Conservation (phyloP, 2,329 filamentous ascomycete genomes). For the Penicillium sp. region DNA sequence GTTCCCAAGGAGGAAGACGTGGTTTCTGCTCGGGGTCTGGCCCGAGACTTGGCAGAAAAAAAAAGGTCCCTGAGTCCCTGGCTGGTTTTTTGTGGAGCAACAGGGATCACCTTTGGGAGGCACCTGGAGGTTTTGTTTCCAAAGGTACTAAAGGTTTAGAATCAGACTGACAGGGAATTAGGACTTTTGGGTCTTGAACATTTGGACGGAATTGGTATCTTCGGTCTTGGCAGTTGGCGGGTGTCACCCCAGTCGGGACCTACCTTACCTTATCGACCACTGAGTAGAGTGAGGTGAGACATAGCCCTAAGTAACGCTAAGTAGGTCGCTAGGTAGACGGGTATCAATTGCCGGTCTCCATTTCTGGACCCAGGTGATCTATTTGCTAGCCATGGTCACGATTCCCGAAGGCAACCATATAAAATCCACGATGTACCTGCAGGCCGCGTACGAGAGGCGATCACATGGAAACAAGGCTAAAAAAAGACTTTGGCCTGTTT, state of each 20-base stretch:
- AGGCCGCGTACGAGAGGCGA: slow-evolving; percentile 17
- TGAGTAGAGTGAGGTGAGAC: not conserved
- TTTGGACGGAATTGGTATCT: slow-evolving; percentile 16
- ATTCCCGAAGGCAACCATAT: slow-evolving; percentile 11
- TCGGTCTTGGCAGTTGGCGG: slow-evolving; percentile 8
- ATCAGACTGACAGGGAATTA: not conserved
- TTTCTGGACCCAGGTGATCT: not conserved
- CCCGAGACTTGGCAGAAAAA: slow-evolving; percentile 16
- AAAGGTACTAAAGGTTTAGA: not conserved
- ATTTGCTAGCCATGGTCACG: not conserved
- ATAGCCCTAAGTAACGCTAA: not conserved
- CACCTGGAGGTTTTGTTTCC: not conserved
- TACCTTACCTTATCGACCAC: not conserved
- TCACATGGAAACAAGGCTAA: not conserved
- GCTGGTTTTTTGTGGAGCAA: not conserved
- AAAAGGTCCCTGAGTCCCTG: not conserved
- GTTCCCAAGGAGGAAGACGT: not conserved
- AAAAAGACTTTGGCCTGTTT: not conserved
- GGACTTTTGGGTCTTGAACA: not conserved
- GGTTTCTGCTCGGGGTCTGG: not conserved
- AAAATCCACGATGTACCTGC: slow-evolving; percentile 13
- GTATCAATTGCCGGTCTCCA: not conserved
- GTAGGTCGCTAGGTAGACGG: not conserved
- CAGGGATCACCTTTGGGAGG: not conserved
- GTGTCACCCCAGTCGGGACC: not conserved